Evolutionary conservation across 371 early-diverging fungal genomes (phyloP), one percentile per base, ranked within the genome.

Genomic region (Mucor mucedo): DNA sequence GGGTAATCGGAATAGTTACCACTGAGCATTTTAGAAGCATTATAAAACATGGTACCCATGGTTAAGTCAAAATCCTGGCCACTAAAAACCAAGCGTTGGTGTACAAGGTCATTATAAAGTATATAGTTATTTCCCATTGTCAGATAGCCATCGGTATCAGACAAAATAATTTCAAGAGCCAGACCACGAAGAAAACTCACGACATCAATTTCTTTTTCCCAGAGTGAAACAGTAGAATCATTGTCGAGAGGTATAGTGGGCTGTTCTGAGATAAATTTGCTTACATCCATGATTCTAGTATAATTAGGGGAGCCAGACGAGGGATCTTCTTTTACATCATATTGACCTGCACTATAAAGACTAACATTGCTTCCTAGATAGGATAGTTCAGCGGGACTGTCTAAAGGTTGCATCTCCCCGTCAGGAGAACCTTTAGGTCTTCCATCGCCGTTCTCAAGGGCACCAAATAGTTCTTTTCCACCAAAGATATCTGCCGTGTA

Each of bases 61-160:
- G 64, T 57, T 27, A 66, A 58, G 55, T 75, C 78, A 52, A 75
- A 55, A 32, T 78, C 78, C 65, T 71, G 70, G 9, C 55, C 58
- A n/a, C 71, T 68, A 39, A 53, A 75, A n/a, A 69, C 55, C 32
- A 71, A 52, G 1, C 59, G 56, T 7, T 54, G 56, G 8, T 48
- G 39, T 11, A 35, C 40, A 16, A 63, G 58, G n/a, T 70, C 50
- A 4, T 73, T 61, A 45, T 77, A 74, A 32, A 77, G 10, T 27
- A 72, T 70, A 45, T 70, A 77, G 42, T 77, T 77, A 13, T 77
- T 63, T 13, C 62, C 62, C 42, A 70, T 77, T 27, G 64, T 55
- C 7, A 70, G 42, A 45, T 74, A 72, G 3, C 65, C 70, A 50
- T 77, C 77, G 40, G 65, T 59, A 40, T 62, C 30, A 0, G 54